A percentile compares a stretch with the other conserved stretches of the same genome.
These are phyloP conservation scores for Cyclostephanos invisitatus DNA, from an alignment of 108 stramenopile genomes.

Conservation along the genomic window DNA sequence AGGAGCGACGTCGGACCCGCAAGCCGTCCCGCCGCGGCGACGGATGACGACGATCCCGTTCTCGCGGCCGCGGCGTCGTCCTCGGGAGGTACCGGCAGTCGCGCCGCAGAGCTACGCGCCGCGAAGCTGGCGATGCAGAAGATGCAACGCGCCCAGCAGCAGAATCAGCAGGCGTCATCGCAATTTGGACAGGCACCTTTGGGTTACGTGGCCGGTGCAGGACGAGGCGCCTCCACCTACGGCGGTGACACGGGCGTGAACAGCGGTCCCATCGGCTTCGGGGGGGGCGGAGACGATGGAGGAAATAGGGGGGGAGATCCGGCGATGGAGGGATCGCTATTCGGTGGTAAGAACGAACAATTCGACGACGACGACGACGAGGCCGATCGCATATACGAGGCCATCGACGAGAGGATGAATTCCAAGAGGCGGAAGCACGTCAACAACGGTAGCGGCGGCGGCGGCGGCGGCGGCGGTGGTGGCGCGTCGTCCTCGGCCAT, in stretches of 20 bases:
- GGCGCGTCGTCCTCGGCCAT: conserved; percentile 58
- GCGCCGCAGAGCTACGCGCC: conserved; percentile 51
- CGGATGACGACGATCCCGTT: conserved; percentile 31
- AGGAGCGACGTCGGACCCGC: conserved; percentile 93
- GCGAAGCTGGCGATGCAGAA: conserved; percentile 54
- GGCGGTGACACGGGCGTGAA: conserved; percentile 37
- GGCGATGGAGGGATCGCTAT: conserved; percentile 39
- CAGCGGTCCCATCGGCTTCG: conserved; percentile 34
- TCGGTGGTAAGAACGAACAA: conserved; percentile 51
- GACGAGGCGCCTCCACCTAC: conserved; percentile 61
- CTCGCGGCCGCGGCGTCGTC: conserved; percentile 35
- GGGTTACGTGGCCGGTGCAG: conserved; percentile 87
- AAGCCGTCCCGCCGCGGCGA: conserved; percentile 20
- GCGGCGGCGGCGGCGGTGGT: conserved; percentile 15
- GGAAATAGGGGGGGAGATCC: conserved; percentile 25
- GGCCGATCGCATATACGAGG: conserved; percentile 94
- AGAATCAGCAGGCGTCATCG: conserved; percentile 12
- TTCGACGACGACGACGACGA: conserved; percentile 95
- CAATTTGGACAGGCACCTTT: conserved; percentile 75
- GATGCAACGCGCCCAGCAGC: conserved; percentile 46
- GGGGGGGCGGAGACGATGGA: conserved; percentile 20
- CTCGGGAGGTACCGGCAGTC: conserved; percentile 36
- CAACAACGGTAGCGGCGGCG: conserved; percentile 18
- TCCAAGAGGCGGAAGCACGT: conserved; percentile 60
- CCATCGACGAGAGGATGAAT: conserved; percentile 95